Evolutionary conservation across 2,329 filamentous ascomycete species (phyloP).

Genomic region (Geoglossum cookeanum): DNA sequence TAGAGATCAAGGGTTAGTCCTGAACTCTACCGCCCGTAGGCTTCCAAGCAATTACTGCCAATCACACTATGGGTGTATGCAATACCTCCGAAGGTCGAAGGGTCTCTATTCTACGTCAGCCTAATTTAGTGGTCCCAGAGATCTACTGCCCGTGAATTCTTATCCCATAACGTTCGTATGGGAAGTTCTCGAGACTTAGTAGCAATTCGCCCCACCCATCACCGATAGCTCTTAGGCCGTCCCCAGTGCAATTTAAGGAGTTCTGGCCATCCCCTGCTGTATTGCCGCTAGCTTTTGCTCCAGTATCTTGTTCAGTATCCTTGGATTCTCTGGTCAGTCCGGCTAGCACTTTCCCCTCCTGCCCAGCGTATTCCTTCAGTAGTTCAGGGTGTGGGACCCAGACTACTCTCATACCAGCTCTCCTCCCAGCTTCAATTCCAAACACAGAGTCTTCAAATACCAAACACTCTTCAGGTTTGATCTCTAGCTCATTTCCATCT

Average conservation of each 20-base stretch:
- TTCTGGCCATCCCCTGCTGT: not conserved
- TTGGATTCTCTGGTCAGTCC: constrained; percentile 49
- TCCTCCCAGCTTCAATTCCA: constrained; percentile 73
- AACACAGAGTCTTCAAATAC: constrained; percentile 94
- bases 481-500: constrained; percentile 38
- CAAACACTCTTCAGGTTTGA: constrained; percentile 71
- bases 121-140: not conserved
- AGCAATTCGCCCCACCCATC: constrained; percentile 41
- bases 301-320: constrained; percentile 18
- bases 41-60: no score
- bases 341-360: constrained; percentile 66
- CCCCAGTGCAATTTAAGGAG: not conserved
- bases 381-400: constrained; percentile 80
- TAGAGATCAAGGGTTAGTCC: no score
- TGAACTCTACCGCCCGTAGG: no score
- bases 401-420: constrained; percentile 85
- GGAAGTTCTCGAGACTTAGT: constrained; percentile 36
- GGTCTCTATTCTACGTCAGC: not conserved
- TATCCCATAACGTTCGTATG: constrained; percentile 36
- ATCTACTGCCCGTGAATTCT: not conserved
- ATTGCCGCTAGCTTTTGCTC: not conserved
- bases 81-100: not conserved
- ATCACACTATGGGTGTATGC: not conserved
- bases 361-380: constrained; percentile 52
- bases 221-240: constrained; percentile 29